Conservation (phyloP, 2,329 filamentous ascomycete genomes). For the Nemania abortiva region DNA sequence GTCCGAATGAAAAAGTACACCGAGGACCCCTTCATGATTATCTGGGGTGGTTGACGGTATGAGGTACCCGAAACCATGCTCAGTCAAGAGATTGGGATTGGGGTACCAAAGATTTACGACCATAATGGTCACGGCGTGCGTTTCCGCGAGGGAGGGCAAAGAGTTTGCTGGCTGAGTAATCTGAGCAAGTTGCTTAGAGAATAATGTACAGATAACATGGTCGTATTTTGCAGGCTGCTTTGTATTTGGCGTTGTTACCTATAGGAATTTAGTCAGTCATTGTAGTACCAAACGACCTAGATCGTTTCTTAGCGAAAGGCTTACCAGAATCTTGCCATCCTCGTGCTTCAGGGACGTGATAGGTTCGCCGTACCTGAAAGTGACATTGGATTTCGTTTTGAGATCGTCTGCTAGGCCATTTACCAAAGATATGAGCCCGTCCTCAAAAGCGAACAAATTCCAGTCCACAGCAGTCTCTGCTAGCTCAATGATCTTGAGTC, state of each 20-base stretch:
- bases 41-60: slow-evolving; percentile 81
- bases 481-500: slow-evolving; percentile 46
- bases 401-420: slow-evolving; percentile 66
- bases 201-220: slow-evolving; percentile 75
- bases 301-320: slow-evolving; percentile 27
- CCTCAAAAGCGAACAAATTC: slow-evolving; percentile 62
- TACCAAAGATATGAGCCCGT: slow-evolving; percentile 73
- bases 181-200: slow-evolving; percentile 59
- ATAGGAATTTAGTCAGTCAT: slow-evolving; percentile 17
- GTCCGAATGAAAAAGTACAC: slow-evolving; percentile 91
- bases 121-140: slow-evolving; percentile 83
- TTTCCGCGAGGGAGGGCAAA: slow-evolving; percentile 64
- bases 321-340: slow-evolving; percentile 58
- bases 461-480: slow-evolving; percentile 46
- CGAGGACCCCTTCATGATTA: slow-evolving; percentile 86
- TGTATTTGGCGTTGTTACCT: slow-evolving; percentile 51
- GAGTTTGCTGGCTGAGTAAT: slow-evolving; percentile 51
- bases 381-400: slow-evolving; percentile 67
- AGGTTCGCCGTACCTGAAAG: slow-evolving; percentile 63
- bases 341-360: slow-evolving; percentile 61
- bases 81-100: slow-evolving; percentile 69
- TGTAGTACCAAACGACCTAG: background rate
- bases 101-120: slow-evolving; percentile 91
- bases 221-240: slow-evolving; percentile 55
- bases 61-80: slow-evolving; percentile 88